Evolutionary conservation across 2,329 filamentous ascomycete species (phyloP).

Genomic region (Elsinoe arachidis): DNA sequence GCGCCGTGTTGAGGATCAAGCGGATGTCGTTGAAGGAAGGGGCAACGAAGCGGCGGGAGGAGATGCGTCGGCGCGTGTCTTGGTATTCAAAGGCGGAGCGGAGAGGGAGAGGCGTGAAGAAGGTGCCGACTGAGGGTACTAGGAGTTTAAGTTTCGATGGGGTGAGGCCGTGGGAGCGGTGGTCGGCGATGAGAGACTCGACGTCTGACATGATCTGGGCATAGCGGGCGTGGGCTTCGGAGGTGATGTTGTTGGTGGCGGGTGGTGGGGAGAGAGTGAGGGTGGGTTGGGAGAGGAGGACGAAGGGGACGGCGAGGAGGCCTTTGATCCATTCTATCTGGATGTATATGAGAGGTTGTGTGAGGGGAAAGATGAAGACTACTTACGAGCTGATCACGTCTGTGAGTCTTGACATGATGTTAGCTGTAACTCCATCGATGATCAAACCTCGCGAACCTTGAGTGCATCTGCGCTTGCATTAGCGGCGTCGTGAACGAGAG

Average conservation of each 20-base stretch:
- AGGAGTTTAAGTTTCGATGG: slow-evolving; percentile 81
- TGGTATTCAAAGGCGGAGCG: slow-evolving; percentile 89
- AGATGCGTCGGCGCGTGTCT: slow-evolving; percentile 77
- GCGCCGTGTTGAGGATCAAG: slow-evolving; percentile 86
- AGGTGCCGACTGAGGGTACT: slow-evolving; percentile 82
- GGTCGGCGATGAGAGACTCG: slow-evolving; percentile 82
- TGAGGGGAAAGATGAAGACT: neutral
- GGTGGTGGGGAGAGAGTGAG: slow-evolving; percentile 66
- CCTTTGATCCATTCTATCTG: slow-evolving; percentile 67
- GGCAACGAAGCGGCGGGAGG: slow-evolving; percentile 81
- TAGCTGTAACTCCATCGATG: neutral
- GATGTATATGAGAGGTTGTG: neutral
- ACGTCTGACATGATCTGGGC: slow-evolving; percentile 93
- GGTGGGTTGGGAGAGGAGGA: slow-evolving; percentile 89
- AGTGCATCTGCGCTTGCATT: slow-evolving; percentile 46
- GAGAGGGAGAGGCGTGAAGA: slow-evolving; percentile 81
- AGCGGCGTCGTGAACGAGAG: slow-evolving; percentile 8
- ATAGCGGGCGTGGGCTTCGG: slow-evolving; percentile 77
- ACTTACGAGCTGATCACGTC: slow-evolving; percentile 82
- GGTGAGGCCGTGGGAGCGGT: slow-evolving; percentile 62
- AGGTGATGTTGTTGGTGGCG: slow-evolving; percentile 55
- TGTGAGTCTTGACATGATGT: slow-evolving; percentile 62
- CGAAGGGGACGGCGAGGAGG: slow-evolving; percentile 87
- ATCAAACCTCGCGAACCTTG: slow-evolving; percentile 41
- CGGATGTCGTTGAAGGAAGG: slow-evolving; percentile 97